phyloP scores from a whole-genome alignment of 225 moss, liverwort and hornwort species.

The Physcomitrellopsis africana region DNA sequence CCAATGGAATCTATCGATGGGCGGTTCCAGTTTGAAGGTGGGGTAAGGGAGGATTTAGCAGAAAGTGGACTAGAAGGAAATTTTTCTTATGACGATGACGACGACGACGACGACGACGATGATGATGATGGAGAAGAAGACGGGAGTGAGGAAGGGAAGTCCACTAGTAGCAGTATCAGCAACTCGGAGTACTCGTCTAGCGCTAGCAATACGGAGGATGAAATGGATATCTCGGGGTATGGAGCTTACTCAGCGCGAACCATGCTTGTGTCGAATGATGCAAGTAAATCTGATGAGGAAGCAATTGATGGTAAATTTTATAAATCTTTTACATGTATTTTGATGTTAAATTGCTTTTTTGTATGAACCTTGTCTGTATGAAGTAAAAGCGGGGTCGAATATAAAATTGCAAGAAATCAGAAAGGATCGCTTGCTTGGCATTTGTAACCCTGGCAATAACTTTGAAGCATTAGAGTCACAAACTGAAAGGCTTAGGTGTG shows the following conservation, averaged over 20 bases:
- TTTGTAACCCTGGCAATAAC: no score
- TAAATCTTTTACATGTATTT: not conserved
- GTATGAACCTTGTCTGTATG: no score
- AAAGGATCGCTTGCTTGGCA: no score
- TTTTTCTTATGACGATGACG: conserved; percentile 23
- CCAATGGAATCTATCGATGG: conserved; percentile 59
- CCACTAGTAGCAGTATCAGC: conserved; percentile 1
- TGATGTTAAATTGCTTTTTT: not conserved
- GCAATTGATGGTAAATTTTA: conserved; percentile 33
- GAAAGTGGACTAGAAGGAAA: conserved; percentile 26
- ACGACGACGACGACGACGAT: not conserved
- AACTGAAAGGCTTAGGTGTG: not conserved
- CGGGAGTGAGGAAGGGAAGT: conserved; percentile 15
- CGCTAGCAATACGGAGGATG: conserved; percentile 45
- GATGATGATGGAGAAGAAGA: not conserved
- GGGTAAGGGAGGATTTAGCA: conserved; percentile 40
- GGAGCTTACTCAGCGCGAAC: conserved; percentile 29
- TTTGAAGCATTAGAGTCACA: no score
- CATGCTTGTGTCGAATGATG: conserved; percentile 45
- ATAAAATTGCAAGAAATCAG: no score
- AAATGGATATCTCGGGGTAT: conserved; percentile 14
- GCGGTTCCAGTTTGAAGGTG: conserved; percentile 43
- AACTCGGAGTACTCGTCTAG: conserved; percentile 42
- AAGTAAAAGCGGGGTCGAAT: no score
- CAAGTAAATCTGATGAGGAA: conserved; percentile 45